Base-by-base conservation (phyloP, 148 eudicot genomes). In the Dianthus caryophyllus region DNA sequence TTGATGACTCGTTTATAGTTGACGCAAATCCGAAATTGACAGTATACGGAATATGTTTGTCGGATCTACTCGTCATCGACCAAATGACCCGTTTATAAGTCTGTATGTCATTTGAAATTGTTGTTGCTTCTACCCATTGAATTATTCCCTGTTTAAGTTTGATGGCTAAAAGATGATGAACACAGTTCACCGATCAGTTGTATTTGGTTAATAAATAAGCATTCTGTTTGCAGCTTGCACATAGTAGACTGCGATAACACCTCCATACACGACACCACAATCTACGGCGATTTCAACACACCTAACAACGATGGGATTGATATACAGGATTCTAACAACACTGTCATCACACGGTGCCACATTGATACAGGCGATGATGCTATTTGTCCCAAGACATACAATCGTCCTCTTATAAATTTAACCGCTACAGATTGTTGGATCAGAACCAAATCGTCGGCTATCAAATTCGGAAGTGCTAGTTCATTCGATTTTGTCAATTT, bases 291-390 rank as follows among this genome's bases (percentile, higher is more conserved):
- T 75, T 94, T 94, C 80, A 68, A 90, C 39, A 76, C 88, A 4
- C 98, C 98, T 0, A 94, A 94, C 84, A 94, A 94, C 16, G 98
- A 94, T 50, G 98, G 98, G 22, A 94, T 94, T 52, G 98, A 94
- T 67, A 84, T 94, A 69, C 87, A 84, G 61, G 97, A 90, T 61
- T 94, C 98, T 7, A 94, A 94, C 63, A 94, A 94, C 67, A 94
- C 98, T 9, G n/a, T 80, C 69, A 90, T 94, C 77, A 90, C 97
- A 33, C 84, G 92, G 73, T 90, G 96, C 83, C 79, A 72, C 48
- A 94, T 94, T 54, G 69, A 94, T 67, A 94, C 98, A 13, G 98
- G 97, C 44, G 98, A 94, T 75, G 98, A 94, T 83, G 98, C 97
- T 62, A 90, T 94, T 49, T 90, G 97, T 73, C 97, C 98, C 7